These are phyloP conservation scores for Colletotrichum simmondsii DNA, from an alignment of 2,329 filamentous ascomycete species.

Conservation along the genomic window DNA sequence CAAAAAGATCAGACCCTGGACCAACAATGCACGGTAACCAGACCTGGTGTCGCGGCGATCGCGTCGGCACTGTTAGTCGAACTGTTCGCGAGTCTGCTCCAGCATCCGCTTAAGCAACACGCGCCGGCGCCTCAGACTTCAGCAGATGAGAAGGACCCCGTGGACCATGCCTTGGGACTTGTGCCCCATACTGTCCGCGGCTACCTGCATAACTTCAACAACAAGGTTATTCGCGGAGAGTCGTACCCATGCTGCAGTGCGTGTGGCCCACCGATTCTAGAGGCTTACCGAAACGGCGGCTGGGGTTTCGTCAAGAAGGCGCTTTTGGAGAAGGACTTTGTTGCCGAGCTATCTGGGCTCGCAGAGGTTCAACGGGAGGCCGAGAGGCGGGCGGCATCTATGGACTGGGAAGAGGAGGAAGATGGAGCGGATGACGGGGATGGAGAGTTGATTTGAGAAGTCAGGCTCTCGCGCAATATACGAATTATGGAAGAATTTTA, in stretches of 20 bases:
- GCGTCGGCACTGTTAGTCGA: slow-evolving; percentile 93
- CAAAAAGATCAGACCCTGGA: slow-evolving; percentile 95
- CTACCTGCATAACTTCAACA: slow-evolving; percentile 79
- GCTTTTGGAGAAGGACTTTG: slow-evolving; percentile 79
- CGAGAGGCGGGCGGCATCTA: slow-evolving; percentile 59
- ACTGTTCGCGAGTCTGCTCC: slow-evolving; percentile 85
- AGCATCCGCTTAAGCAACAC: slow-evolving; percentile 80
- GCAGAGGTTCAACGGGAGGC: slow-evolving; percentile 75
- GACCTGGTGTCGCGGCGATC: slow-evolving; percentile 91
- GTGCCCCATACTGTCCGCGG: slow-evolving; percentile 86
- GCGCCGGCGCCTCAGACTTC: slow-evolving; percentile 66
- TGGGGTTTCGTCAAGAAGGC: slow-evolving; percentile 84
- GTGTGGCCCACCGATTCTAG: slow-evolving; percentile 77
- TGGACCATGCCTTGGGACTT: slow-evolving; percentile 71
- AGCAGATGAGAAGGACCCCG: slow-evolving; percentile 64
- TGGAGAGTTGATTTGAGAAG: slow-evolving; percentile 58
- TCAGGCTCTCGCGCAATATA: neutral
- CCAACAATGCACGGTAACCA: slow-evolving; percentile 97
- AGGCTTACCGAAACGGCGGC: slow-evolving; percentile 72
- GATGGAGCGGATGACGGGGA: slow-evolving; percentile 63
- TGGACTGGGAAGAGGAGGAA: slow-evolving; percentile 73
- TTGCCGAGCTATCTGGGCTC: slow-evolving; percentile 79
- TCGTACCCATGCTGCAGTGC: slow-evolving; percentile 86
- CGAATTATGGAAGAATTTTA: neutral
- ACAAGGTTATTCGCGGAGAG: slow-evolving; percentile 76